These are phyloP conservation scores for Tetracentron sinense DNA, from an alignment of 164 flowering plant species.

Conservation along the genomic window DNA sequence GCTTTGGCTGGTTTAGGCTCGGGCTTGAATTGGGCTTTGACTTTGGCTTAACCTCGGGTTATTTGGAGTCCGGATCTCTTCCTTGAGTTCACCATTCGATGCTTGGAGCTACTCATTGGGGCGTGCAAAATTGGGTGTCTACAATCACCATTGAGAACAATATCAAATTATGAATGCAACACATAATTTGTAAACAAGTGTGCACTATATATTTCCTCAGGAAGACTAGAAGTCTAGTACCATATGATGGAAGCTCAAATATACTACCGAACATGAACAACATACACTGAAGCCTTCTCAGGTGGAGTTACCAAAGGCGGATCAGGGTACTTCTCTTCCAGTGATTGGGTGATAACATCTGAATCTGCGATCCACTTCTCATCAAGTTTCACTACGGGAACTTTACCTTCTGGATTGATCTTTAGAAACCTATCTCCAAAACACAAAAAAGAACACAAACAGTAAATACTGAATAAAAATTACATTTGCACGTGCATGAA, in stretches of 20 bases:
- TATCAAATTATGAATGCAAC: too few species aligned
- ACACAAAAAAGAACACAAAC: neutral
- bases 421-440: constrained; percentile 59
- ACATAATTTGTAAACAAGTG: too few species aligned
- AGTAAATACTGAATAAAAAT: neutral
- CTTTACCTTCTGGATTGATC: constrained; percentile 81
- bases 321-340: constrained; percentile 83
- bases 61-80: too few species aligned
- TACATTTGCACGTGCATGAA: neutral
- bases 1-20: too few species aligned
- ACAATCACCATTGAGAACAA: too few species aligned
- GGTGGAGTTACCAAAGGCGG: constrained; percentile 79
- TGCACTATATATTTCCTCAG: neutral
- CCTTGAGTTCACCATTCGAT: too few species aligned
- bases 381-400: constrained; percentile 77
- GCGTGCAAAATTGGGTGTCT: too few species aligned
- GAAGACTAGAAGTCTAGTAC: neutral
- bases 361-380: constrained; percentile 93
- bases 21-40: too few species aligned
- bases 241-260: neutral
- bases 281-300: constrained; percentile 85
- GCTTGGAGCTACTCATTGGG: too few species aligned
- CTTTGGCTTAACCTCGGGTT: too few species aligned
- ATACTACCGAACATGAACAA: neutral
- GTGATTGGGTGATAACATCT: constrained; percentile 71